phyloP scores from a whole-genome alignment of 768 basidiomycete genomes.

The Xerocomus spinulosus region DNA sequence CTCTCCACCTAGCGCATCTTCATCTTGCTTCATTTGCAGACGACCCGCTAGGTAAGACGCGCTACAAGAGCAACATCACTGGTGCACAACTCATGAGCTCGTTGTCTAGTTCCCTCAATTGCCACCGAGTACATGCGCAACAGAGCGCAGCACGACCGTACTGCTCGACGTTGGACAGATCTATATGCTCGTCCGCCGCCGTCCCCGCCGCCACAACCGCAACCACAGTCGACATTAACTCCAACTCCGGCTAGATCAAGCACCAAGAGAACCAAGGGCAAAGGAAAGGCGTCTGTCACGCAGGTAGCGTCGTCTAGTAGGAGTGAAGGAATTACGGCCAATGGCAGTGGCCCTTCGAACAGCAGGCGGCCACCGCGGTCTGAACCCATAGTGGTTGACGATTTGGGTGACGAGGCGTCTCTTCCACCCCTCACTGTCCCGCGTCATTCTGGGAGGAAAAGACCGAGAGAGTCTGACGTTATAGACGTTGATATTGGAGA shows the following conservation, averaged over 20 bases:
- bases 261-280: constrained; percentile 33
- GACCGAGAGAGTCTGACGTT: constrained; percentile 27
- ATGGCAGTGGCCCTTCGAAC: constrained; percentile 13
- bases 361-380: constrained; percentile 13
- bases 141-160: constrained; percentile 68
- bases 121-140: constrained; percentile 65
- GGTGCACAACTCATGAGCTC: not conserved
- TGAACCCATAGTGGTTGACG: constrained; percentile 28
- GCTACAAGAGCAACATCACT: not conserved
- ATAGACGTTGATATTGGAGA: constrained; percentile 31
- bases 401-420: constrained; percentile 28
- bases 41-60: constrained; percentile 60
- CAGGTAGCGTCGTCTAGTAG: constrained; percentile 6
- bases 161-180: constrained; percentile 74
- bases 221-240: too few relatives aligned
- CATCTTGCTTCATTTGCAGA: constrained; percentile 35
- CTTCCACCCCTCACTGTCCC: not conserved
- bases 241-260: not conserved
- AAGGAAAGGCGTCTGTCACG: constrained; percentile 24
- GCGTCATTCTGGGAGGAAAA: constrained; percentile 32
- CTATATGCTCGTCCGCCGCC: constrained; percentile 55
- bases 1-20: not conserved
- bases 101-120: constrained; percentile 56
- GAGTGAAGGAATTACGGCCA: not conserved
- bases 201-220: constrained; percentile 14